Conservation (phyloP, 2,329 filamentous ascomycete species). For the Xylaria polymorpha region DNA sequence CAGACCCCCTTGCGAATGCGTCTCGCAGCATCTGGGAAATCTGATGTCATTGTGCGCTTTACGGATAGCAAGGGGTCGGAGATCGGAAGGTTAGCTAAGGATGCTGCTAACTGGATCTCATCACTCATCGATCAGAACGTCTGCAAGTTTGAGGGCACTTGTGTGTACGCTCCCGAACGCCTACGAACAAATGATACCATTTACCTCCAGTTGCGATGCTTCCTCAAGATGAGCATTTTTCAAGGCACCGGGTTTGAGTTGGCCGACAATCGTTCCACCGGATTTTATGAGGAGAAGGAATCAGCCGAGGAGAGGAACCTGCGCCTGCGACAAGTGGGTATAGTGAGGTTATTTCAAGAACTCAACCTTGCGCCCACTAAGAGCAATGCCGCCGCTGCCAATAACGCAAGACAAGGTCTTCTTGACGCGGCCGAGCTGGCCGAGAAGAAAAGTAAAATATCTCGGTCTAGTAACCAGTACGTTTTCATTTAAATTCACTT, state of each 20-base stretch:
- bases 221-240: slow-evolving; percentile 79
- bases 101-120: slow-evolving; percentile 91
- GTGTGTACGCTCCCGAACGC: slow-evolving; percentile 88
- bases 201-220: slow-evolving; percentile 88
- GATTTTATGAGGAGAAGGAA: slow-evolving; percentile 86
- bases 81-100: slow-evolving; percentile 86
- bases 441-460: slow-evolving; percentile 76
- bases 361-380: slow-evolving; percentile 83
- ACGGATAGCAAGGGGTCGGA: slow-evolving; percentile 83
- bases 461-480: slow-evolving; percentile 50
- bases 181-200: slow-evolving; percentile 92
- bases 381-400: slow-evolving; percentile 78
- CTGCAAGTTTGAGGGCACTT: slow-evolving; percentile 86
- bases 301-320: slow-evolving; percentile 86
- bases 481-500: not conserved
- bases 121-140: slow-evolving; percentile 90
- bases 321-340: slow-evolving; percentile 83
- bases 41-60: slow-evolving; percentile 92
- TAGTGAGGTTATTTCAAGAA: slow-evolving; percentile 90
- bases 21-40: slow-evolving; percentile 70
- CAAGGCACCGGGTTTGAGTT: slow-evolving; percentile 70
- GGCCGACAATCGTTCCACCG: slow-evolving; percentile 75
- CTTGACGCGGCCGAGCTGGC: slow-evolving; percentile 88
- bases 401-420: slow-evolving; percentile 84
- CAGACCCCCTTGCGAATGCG: slow-evolving; percentile 61